A percentile compares a stretch with the other conserved stretches of the same genome.
Evolutionary conservation across 768 basidiomycete species (phyloP).

Genomic region (Lactifluus hygrophoroides): DNA sequence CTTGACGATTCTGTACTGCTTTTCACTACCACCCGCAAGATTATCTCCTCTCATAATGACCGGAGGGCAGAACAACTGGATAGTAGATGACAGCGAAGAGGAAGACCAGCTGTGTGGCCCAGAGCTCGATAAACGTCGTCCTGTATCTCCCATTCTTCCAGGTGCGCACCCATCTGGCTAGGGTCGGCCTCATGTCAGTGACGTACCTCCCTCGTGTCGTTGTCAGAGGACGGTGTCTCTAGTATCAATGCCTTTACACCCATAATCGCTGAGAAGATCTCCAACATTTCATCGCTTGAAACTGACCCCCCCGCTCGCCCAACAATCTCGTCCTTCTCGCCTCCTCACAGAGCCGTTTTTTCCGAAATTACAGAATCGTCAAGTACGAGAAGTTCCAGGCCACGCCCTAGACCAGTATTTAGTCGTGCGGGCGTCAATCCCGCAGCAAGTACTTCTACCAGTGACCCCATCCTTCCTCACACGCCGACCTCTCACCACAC

Average conservation of each 20-base stretch:
- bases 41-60: background rate
- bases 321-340: constrained; percentile 13
- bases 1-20: no score
- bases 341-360: background rate
- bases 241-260: constrained; percentile 14
- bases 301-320: background rate
- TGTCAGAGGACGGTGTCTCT: constrained; percentile 8
- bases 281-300: constrained; percentile 10
- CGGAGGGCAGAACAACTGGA: constrained; percentile 7
- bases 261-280: background rate
- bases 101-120: constrained; percentile 7
- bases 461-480: constrained; percentile 8
- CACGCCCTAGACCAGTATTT: constrained; percentile 18
- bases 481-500: constrained; percentile 4
- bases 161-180: constrained; percentile 8
- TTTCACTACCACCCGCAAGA: background rate
- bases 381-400: background rate
- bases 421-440: background rate
- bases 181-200: constrained; percentile 8
- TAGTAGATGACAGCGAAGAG: constrained; percentile 20
- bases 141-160: background rate
- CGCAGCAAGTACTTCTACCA: background rate
- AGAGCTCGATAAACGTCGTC: background rate
- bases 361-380: constrained; percentile 13
- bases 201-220: constrained; percentile 1